These are phyloP conservation scores for Hansfordia pulvinata DNA, from an alignment of 2,329 filamentous ascomycete genomes.

Conservation along the genomic window DNA sequence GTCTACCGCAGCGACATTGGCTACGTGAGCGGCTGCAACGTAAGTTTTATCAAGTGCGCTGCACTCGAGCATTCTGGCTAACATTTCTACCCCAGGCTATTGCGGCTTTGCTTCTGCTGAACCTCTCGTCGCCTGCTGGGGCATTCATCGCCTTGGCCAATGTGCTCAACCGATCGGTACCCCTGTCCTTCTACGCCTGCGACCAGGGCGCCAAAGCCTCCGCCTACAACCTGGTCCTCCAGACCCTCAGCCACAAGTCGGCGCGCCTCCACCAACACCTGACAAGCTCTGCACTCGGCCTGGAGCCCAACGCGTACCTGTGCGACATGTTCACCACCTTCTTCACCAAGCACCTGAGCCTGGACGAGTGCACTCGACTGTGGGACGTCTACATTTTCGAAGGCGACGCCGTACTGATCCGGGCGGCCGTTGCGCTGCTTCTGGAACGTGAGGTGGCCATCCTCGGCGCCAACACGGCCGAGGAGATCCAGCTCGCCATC, in stretches of 20 bases:
- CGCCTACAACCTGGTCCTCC: conserved; percentile 55
- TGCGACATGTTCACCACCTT: conserved; percentile 47
- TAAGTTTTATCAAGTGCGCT: conserved; percentile 28
- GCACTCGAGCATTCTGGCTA: not conserved
- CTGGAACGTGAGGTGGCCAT: conserved; percentile 36
- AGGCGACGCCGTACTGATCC: conserved; percentile 57
- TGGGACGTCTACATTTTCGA: conserved; percentile 82
- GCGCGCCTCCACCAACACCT: conserved; percentile 52
- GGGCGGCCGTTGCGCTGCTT: conserved; percentile 58
- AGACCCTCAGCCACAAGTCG: conserved; percentile 52
- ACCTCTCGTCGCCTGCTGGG: conserved; percentile 47
- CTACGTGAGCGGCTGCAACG: conserved; percentile 61
- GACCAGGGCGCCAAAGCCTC: conserved; percentile 56
- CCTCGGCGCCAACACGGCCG: conserved; percentile 28
- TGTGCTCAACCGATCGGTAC: conserved; percentile 61
- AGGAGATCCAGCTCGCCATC: conserved; percentile 26
- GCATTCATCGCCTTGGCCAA: conserved; percentile 65
- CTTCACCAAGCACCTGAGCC: conserved; percentile 47
- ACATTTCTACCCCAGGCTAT: conserved; percentile 36
- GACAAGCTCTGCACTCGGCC: conserved; percentile 28
- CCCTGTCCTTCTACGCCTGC: conserved; percentile 60
- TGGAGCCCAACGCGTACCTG: conserved; percentile 40
- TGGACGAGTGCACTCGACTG: conserved; percentile 58
- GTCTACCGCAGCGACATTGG: conserved; percentile 77
- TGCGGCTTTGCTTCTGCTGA: conserved; percentile 60